A percentile compares a stretch with the other conserved stretches of the same genome.
Conservation (phyloP, 805 yeast genomes). For the Groenewaldozyma salmanticensis region DNA sequence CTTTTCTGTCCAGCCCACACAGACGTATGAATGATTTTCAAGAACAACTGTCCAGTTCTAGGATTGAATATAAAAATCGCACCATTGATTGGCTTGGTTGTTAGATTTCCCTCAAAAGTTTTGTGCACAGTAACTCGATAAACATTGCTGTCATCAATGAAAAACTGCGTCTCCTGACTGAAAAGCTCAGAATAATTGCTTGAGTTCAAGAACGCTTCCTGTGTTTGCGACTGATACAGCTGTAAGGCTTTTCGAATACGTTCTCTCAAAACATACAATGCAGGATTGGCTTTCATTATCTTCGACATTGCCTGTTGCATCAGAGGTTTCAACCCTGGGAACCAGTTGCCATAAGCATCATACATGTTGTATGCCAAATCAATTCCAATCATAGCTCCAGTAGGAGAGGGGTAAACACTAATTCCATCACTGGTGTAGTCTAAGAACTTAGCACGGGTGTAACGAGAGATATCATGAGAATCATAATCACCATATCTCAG, state of each 20-base stretch:
- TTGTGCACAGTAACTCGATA: conserved; percentile 86
- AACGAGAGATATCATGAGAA: conserved; percentile 91
- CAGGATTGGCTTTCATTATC: conserved; percentile 91
- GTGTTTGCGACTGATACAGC: conserved; percentile 86
- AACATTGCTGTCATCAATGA: conserved; percentile 90
- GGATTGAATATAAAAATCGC: conserved; percentile 86
- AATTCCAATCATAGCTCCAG: conserved; percentile 83
- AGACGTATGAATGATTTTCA: conserved; percentile 84
- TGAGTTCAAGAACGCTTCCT: conserved; percentile 82
- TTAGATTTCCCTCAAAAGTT: conserved; percentile 85
- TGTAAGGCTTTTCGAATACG: conserved; percentile 91
- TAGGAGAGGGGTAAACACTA: conserved; percentile 82
- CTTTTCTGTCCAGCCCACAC: conserved; percentile 98
- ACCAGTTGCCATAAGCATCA: conserved; percentile 97
- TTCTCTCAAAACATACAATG: conserved; percentile 82
- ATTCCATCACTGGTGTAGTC: conserved; percentile 87
- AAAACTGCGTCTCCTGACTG: conserved; percentile 70
- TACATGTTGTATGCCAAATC: conserved; percentile 94
- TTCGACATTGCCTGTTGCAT: conserved; percentile 88
- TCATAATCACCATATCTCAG: conserved; percentile 95
- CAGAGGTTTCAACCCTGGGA: conserved; percentile 85
- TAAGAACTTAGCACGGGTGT: conserved; percentile 82
- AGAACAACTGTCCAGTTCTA: conserved; percentile 76
- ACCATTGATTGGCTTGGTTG: conserved; percentile 91
- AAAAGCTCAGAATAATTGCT: conserved; percentile 85